A percentile compares a stretch with the other conserved stretches of the same genome.
Evolutionary conservation across 1,284 basidiomycete species (phyloP).

Genomic region (Boletus sp.): DNA sequence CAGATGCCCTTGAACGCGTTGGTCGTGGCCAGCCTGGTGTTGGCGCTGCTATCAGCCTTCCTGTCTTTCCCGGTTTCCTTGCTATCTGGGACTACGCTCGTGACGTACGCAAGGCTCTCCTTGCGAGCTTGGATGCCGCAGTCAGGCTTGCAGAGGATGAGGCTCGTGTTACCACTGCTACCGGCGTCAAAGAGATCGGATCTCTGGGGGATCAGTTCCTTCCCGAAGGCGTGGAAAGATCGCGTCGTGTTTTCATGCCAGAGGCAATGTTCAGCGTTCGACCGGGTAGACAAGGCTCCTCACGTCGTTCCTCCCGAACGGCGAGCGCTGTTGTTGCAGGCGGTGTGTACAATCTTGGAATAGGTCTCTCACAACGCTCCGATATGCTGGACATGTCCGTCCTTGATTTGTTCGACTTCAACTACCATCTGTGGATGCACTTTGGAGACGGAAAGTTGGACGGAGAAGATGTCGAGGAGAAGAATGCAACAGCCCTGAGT

Average conservation of each 20-base stretch:
- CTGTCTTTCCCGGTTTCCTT: slow-evolving; percentile 84
- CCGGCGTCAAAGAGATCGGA: slow-evolving; percentile 68
- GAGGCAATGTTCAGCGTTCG: slow-evolving; percentile 89
- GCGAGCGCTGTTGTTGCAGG: slow-evolving; percentile 65
- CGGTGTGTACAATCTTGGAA: slow-evolving; percentile 67
- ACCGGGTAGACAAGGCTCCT: slow-evolving; percentile 44
- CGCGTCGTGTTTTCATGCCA: slow-evolving; percentile 85
- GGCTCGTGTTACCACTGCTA: slow-evolving; percentile 66
- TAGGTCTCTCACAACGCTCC: slow-evolving; percentile 65
- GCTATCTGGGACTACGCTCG: slow-evolving; percentile 86
- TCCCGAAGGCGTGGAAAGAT: slow-evolving; percentile 77
- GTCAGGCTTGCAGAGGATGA: slow-evolving; percentile 83
- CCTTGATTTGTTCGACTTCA: slow-evolving; percentile 86
- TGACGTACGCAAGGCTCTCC: slow-evolving; percentile 79
- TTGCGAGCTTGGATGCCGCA: slow-evolving; percentile 79
- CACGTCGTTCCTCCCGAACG: slow-evolving; percentile 41
- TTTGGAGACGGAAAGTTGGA: slow-evolving; percentile 49
- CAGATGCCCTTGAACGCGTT: slow-evolving; percentile 74
- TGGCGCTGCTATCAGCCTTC: slow-evolving; percentile 55
- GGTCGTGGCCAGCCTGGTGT: slow-evolving; percentile 70
- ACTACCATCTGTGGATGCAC: slow-evolving; percentile 71
- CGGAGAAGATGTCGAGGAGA: slow-evolving; percentile 44
- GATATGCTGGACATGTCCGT: slow-evolving; percentile 72
- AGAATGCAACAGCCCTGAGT: slow-evolving; percentile 63
- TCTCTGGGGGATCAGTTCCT: slow-evolving; percentile 77